Base-by-base conservation (phyloP, 441 rosid genomes). In the Pelargonium myrrhifolium region DNA sequence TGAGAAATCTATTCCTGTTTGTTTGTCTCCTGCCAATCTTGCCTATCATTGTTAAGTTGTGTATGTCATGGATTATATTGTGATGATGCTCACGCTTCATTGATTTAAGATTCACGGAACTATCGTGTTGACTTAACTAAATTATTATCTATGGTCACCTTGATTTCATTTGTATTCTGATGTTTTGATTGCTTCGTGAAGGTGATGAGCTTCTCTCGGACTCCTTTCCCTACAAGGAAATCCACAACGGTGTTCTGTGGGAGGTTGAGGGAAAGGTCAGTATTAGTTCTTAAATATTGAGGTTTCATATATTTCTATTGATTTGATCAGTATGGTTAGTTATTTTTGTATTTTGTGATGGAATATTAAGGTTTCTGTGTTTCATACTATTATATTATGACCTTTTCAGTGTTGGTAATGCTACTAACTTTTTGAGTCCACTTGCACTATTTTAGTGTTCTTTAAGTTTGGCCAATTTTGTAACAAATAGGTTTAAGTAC, bases 191-290 rank as follows among this genome's bases (percentile, higher is more conserved):
- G 18, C 26, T 20, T 10, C 9, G 18, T 55, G 61, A 55, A 55
- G 61, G 61, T 55, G 61, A 55, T 55, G 61, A 55, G 61, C 61
- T 55, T 55, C 61, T 55, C 53, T 47, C 53, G 0, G 53, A 47
- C 53, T 47, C 53, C 15, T 47, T 47, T 47, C 53, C 53, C 15
- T 55, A 55, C 61, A 55, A 55, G 9, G 61, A 55, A 24, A 8
- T 55, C 61, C 61, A 55, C 26, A 55, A 55, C 20, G 61, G 61
- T 55, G 61, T 55, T 55, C 61, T 55, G 26, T 55, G 61, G 61
- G 61, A 55, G 20, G 61, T 55, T 55, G 61, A 55, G 61, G 61
- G 61, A 55, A 55, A 55, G 61, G 61, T 55, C 12, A 55, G 28
- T 55, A 55, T 17, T 55, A 20, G 9, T 2, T 55, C 22, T 47